Base-by-base conservation (phyloP, 2,329 filamentous ascomycete genomes). In the Botryotinia globosa region DNA sequence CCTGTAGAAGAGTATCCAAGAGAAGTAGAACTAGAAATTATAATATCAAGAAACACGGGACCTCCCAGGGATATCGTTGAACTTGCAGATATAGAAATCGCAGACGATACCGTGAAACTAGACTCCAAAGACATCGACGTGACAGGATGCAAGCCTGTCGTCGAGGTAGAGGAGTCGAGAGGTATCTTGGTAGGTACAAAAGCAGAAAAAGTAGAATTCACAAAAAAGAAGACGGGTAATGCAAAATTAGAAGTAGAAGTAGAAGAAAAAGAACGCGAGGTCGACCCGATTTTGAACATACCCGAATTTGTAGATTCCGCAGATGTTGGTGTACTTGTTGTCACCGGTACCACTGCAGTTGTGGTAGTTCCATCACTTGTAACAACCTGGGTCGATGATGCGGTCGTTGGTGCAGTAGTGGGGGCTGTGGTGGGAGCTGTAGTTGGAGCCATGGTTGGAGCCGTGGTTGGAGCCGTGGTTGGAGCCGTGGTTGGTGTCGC, bases 251-350 rank as follows among this genome's bases (percentile, higher is more conserved):
- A 56, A 59, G 51, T n/a, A 34, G 58, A 63, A 68, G 62, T 73
- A 64, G 72, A 72, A 72, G 74, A 63, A 73, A 74, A 76, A 45
- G 74, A 73, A 76, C 72, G 74, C 67, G 72, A 72, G 51, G 71
- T 72, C 39, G 63, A 69, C 45, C 68, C 71, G 72, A 73, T 73
- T 56, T 61, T 65, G 45, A 73, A 77, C 76, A 65, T 76, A 77
- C 76, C 76, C 51, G 69, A 48, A 7, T n/a, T 59, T 72, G 69
- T 42, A 42, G 65, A 48, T 74, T 73, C 71, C 56, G 74, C 59
- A 56, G 75, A 59, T 54, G 54, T 45, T 59, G 73, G 61, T 64
- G 73, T 73, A 29, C 58, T 69, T 32, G 73, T 62, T 44, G 74
- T 34, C 29, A 56, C 45, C 34, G 59, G 44, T 42, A 71, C 37